Percentiles rank a stretch among this genome's conserved stretches.
phyloP scores from a whole-genome alignment of 2,329 filamentous ascomycete genomes.

The Proliferodiscus dingleyae region DNA sequence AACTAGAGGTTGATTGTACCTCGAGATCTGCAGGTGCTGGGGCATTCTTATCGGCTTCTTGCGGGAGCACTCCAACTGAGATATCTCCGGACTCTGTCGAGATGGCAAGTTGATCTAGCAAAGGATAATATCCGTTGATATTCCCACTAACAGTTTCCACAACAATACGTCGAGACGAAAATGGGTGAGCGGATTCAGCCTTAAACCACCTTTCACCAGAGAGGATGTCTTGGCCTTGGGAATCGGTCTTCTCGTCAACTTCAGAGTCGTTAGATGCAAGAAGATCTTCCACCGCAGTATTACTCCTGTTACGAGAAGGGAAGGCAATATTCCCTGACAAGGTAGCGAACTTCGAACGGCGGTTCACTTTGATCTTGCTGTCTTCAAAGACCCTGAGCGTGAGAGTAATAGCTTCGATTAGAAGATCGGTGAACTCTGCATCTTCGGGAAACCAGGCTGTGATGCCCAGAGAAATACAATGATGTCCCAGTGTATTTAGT shows the following conservation, averaged over 20 bases:
- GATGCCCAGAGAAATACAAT: conserved; percentile 28
- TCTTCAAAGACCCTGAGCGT: conserved; percentile 22
- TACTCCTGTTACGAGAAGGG: conserved; percentile 7
- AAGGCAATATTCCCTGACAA: conserved; percentile 24
- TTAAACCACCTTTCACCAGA: background rate
- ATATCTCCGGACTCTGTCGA: conserved; percentile 24
- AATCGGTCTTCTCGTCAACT: background rate
- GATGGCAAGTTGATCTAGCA: conserved; percentile 25
- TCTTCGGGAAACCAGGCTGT: conserved; percentile 30
- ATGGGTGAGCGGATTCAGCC: conserved; percentile 8
- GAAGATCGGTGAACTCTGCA: conserved; percentile 19
- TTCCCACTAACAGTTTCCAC: conserved; percentile 25
- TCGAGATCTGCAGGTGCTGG: conserved; percentile 25
- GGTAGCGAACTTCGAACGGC: conserved; percentile 16
- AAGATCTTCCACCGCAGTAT: conserved; percentile 1
- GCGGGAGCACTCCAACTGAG: conserved; percentile 17
- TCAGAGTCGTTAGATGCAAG: background rate
- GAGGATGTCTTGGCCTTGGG: conserved; percentile 2
- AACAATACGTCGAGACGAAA: conserved; percentile 22
- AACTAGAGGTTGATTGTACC: conserved; percentile 22
- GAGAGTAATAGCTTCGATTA: conserved; percentile 21
- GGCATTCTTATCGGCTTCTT: conserved; percentile 14
- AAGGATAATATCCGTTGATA: conserved; percentile 27
- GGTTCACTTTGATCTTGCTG: conserved; percentile 22
- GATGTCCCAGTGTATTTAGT: conserved; percentile 6